These are phyloP conservation scores for Fusarium cicatricum DNA, from an alignment of 2,329 filamentous ascomycete genomes.

Conservation along the genomic window DNA sequence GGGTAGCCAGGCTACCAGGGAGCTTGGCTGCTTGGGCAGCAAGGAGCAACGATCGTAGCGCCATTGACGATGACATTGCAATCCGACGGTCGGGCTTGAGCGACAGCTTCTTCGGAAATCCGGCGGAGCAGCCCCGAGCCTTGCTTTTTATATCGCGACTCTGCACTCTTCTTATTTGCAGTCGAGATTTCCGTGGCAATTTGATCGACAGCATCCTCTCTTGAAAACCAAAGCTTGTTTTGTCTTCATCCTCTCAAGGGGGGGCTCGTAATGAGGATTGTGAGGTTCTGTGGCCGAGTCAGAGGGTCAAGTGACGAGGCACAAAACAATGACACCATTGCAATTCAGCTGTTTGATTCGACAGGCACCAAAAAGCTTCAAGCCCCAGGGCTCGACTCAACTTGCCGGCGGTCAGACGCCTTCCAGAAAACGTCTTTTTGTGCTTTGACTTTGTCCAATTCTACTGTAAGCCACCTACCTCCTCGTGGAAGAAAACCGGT, in stretches of 20 bases:
- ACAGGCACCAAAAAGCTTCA: neutral
- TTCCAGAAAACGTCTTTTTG: neutral
- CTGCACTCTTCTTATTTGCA: too few species aligned
- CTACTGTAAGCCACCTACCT: neutral
- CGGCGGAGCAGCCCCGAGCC: neutral
- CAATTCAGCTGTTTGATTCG: neutral
- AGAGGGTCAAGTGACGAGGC: neutral
- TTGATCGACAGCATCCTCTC: neutral
- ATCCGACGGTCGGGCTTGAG: neutral
- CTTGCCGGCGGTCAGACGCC: neutral
- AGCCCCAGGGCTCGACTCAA: neutral
- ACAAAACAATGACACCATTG: neutral
- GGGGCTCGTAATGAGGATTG: neutral
- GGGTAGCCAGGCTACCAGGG: too few species aligned
- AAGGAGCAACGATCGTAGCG: neutral
- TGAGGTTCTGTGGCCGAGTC: neutral
- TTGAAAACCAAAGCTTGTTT: conserved; percentile 1
- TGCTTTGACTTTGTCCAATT: neutral
- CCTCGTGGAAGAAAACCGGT: neutral
- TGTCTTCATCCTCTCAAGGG: neutral
- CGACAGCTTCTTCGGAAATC: neutral
- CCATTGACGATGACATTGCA: conserved; percentile 3
- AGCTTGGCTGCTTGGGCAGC: neutral
- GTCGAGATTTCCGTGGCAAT: too few species aligned
- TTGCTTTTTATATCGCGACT: too few species aligned